Evolutionary conservation across 2,329 filamentous ascomycete genomes (phyloP), one percentile per base, ranked within the genome.

Genomic region (Fusarium chuoi): DNA sequence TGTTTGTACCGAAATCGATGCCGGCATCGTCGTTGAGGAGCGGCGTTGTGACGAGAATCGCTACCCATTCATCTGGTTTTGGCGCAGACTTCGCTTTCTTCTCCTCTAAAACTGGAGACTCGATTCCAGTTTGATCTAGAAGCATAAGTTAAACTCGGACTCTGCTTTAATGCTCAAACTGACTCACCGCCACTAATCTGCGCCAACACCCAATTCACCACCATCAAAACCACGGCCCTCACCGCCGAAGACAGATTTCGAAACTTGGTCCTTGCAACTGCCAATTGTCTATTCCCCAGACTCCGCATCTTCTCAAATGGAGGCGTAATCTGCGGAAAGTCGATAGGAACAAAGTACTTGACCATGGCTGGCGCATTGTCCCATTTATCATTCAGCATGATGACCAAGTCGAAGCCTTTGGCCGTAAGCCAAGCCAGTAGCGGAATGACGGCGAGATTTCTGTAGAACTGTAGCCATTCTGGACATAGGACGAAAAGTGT

Each of bases 271-370:
- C 30, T 33, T 17, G 30, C 26, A 5, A 24, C 39, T 0, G 15
- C 44, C 12, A 70, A 26, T 5, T 38, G 17, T 1, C 8, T 55
- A 9, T 22, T 30, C 1, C 39, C 28, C 1, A 41, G 26, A 7
- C n/a, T 15, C 5, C 30, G 11, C 13, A 72, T 45, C 6, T 72
- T 65, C 20, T 72, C 70, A 36, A 55, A 73, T 0, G 70, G 70
- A 20, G 70, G 69, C 7, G 44, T 36, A 0, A 72, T 36, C 8
- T 60, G 26, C 3, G 63, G 52, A 15, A 70, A 55, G 3, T 58
- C 42, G 15, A 72, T n/a, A 0, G 67, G 67, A 30, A 70, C 51
- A 54, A 70, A 73, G 20, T 73, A 73, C 33, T 70, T 72, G 8
- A 73, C 45, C 45, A 70, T 42, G 2, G 58, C 17, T 3, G 70